These are phyloP conservation scores for Talaromyces piceae DNA, from an alignment of 2,329 filamentous ascomycete species.

Conservation along the genomic window DNA sequence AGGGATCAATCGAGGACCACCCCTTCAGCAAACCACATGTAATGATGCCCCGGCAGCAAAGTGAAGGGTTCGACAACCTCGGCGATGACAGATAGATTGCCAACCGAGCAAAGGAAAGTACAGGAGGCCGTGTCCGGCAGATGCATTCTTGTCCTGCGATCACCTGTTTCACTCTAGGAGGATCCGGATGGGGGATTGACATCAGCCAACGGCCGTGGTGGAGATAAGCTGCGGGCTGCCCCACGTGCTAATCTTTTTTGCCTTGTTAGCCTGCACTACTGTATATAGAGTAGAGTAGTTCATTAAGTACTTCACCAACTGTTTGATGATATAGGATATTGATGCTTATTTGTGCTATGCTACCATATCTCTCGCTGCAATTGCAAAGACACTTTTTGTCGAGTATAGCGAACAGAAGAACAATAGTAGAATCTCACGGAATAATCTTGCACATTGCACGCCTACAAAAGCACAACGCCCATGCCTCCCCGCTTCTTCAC, in stretches of 20 bases:
- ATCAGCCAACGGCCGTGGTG: background rate
- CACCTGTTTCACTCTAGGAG: background rate
- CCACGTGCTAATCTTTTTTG: background rate
- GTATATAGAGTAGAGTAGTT: background rate
- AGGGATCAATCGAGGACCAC: too few species aligned
- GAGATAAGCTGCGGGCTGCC: background rate
- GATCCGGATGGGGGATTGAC: background rate
- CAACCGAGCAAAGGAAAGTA: background rate
- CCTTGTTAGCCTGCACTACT: background rate
- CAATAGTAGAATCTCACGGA: background rate
- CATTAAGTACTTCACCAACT: too few species aligned
- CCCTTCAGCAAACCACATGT: too few species aligned
- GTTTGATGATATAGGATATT: background rate
- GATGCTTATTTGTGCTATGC: background rate
- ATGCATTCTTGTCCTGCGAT: background rate
- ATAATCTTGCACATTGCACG: background rate
- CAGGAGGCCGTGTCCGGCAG: background rate
- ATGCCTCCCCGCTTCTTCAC: slow-evolving; percentile 74
- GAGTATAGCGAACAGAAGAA: background rate
- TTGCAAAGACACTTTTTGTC: background rate
- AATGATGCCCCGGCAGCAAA: background rate
- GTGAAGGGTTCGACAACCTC: background rate
- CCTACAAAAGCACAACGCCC: slow-evolving; percentile 73
- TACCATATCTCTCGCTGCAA: background rate
- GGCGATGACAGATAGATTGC: background rate